phyloP scores from a whole-genome alignment of 225 moss, liverwort and hornwort species.

The Bryoerythrophyllum caledonicum region DNA sequence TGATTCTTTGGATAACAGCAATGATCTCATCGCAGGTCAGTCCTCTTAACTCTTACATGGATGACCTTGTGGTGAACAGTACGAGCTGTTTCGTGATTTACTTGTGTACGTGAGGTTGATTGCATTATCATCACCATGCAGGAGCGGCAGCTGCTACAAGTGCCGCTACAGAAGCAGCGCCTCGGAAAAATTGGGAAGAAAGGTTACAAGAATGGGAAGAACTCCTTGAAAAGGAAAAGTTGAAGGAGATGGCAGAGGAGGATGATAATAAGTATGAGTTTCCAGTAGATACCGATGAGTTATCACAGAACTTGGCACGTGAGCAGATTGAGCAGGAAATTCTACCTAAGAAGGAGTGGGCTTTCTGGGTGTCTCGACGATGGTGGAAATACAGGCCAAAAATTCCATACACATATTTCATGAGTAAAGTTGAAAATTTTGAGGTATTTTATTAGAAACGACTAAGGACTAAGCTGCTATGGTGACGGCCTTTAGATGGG shows the following conservation, averaged over 20 bases:
- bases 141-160: conserved; percentile 24
- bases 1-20: conserved; percentile 18
- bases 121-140: conserved; percentile 14
- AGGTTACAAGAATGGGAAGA: conserved; percentile 67
- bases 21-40: conserved; percentile 32
- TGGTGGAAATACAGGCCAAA: conserved; percentile 99
- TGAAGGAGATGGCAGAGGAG: conserved; percentile 62
- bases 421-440: conserved; percentile 73
- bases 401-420: conserved; percentile 85
- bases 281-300: conserved; percentile 40
- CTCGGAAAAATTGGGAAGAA: conserved; percentile 56
- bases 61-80: not conserved
- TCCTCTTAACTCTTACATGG: not conserved
- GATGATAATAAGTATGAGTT: conserved; percentile 57
- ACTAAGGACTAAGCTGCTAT: not conserved
- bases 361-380: conserved; percentile 93
- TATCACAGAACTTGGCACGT: conserved; percentile 40
- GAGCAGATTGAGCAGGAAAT: conserved; percentile 33
- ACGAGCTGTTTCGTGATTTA: conserved; percentile 14
- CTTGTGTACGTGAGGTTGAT: conserved; percentile 1
- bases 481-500: conserved; percentile 1
- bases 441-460: conserved; percentile 55
- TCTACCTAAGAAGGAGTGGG: conserved; percentile 45
- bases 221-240: conserved; percentile 41
- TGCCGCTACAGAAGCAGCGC: conserved; percentile 17